Percentiles rank a stretch among this genome's conserved stretches.
Evolutionary conservation across 2,329 filamentous ascomycete genomes (phyloP).

Genomic region (Phialocephala subalpina): DNA sequence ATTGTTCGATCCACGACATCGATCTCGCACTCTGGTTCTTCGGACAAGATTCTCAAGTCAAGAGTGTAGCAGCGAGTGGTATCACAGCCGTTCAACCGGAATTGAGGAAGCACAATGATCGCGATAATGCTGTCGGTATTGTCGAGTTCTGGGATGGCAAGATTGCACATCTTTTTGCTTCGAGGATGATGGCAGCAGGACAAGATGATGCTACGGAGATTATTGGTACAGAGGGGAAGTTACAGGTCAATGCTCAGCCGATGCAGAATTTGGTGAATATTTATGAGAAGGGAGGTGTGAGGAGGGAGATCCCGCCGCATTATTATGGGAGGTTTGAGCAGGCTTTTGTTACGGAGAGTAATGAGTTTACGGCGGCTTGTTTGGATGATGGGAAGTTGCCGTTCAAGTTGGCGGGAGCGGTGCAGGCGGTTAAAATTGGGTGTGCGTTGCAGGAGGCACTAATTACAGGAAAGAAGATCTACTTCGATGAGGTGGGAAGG

Average conservation of each 20-base stretch:
- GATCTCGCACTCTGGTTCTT: slow-evolving; percentile 72
- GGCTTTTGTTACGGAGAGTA: slow-evolving; percentile 69
- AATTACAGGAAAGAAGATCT: slow-evolving; percentile 62
- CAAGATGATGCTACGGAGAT: slow-evolving; percentile 74
- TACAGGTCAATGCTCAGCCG: slow-evolving; percentile 67
- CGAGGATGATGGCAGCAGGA: slow-evolving; percentile 72
- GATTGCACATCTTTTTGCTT: slow-evolving; percentile 70
- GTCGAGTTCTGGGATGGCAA: slow-evolving; percentile 71
- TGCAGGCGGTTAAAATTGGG: slow-evolving; percentile 67
- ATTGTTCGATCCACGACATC: slow-evolving; percentile 76
- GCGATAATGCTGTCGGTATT: slow-evolving; percentile 69
- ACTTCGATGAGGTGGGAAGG: slow-evolving; percentile 62
- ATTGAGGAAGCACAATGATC: slow-evolving; percentile 63
- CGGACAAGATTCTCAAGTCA: slow-evolving; percentile 60
- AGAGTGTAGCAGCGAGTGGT: slow-evolving; percentile 62
- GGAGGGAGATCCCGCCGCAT: slow-evolving; percentile 65
- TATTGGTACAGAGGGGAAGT: slow-evolving; percentile 71
- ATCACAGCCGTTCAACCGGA: slow-evolving; percentile 67
- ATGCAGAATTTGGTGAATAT: slow-evolving; percentile 61
- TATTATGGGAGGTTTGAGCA: slow-evolving; percentile 70
- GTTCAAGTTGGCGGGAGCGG: slow-evolving; percentile 63
- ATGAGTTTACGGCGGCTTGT: slow-evolving; percentile 67
- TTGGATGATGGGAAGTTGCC: slow-evolving; percentile 63
- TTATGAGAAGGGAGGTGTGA: slow-evolving; percentile 60
- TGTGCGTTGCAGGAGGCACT: slow-evolving; percentile 65